Conservation (phyloP, 2,329 filamentous ascomycete genomes). For the Colletotrichum liriopes region DNA sequence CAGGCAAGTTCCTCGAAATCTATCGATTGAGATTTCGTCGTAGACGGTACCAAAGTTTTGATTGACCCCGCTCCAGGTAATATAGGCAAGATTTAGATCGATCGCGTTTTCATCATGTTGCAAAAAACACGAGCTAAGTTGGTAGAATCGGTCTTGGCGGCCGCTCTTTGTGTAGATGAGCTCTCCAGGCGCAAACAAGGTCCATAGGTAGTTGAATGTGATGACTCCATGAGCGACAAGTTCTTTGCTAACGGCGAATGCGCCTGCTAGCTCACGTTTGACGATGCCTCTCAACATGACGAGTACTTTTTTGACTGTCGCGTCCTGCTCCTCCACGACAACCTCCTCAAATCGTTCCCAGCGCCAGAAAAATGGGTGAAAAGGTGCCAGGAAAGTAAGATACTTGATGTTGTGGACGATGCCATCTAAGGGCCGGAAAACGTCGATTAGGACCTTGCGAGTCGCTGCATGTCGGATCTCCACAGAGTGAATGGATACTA, state of each 20-base stretch:
- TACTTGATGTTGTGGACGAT: slow-evolving; percentile 40
- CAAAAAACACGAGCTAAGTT: slow-evolving; percentile 51
- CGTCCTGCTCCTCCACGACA: slow-evolving; percentile 40
- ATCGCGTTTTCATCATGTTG: slow-evolving; percentile 52
- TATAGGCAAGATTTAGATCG: slow-evolving; percentile 55
- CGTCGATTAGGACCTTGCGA: slow-evolving; percentile 44
- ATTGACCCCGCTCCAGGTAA: slow-evolving; percentile 61
- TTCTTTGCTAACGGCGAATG: slow-evolving; percentile 65
- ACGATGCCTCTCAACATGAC: slow-evolving; percentile 54
- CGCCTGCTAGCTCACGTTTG: slow-evolving; percentile 65
- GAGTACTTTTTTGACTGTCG: slow-evolving; percentile 41
- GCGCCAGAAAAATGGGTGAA: slow-evolving; percentile 47
- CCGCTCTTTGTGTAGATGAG: slow-evolving; percentile 57
- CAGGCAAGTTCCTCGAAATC: slow-evolving; percentile 60
- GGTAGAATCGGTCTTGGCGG: slow-evolving; percentile 55
- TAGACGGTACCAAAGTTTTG: slow-evolving; percentile 59
- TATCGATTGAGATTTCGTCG: slow-evolving; percentile 53
- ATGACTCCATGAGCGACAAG: slow-evolving; percentile 68
- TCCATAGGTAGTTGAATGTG: slow-evolving; percentile 67
- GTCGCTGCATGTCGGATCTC: slow-evolving; percentile 45
- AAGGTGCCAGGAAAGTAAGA: slow-evolving; percentile 43
- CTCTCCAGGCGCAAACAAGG: slow-evolving; percentile 64
- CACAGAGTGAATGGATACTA: slow-evolving; percentile 44
- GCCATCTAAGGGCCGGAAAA: slow-evolving; percentile 44
- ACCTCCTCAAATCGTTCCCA: slow-evolving; percentile 45